Evolutionary conservation across 2,329 filamentous ascomycete genomes (phyloP).

Genomic region (Colletotrichum sp.): DNA sequence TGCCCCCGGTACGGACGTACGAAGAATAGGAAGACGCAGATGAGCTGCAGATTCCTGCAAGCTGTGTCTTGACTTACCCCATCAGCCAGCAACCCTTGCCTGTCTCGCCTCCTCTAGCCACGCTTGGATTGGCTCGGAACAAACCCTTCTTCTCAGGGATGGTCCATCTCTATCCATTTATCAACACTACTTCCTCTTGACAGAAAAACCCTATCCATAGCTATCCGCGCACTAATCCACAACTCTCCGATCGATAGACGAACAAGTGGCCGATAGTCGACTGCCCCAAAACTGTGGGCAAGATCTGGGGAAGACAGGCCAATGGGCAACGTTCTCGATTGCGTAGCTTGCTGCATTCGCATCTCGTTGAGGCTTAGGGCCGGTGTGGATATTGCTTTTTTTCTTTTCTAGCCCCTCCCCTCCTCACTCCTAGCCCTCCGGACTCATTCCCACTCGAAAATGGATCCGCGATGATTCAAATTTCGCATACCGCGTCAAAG

Average conservation of each 20-base stretch:
- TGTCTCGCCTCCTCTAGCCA: neutral
- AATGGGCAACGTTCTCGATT: neutral
- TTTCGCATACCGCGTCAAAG: neutral
- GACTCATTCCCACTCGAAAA: neutral
- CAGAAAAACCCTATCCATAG: neutral
- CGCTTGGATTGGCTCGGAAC: neutral
- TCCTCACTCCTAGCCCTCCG: neutral
- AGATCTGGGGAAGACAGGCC: slow-evolving; percentile 14
- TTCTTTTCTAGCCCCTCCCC: neutral
- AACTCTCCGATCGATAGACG: slow-evolving; percentile 11
- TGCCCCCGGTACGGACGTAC: slow-evolving; percentile 13
- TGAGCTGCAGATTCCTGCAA: slow-evolving; percentile 19
- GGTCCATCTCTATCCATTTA: neutral
- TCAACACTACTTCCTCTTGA: neutral
- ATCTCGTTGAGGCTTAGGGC: slow-evolving; percentile 5
- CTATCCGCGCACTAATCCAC: neutral
- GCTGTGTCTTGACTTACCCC: slow-evolving; percentile 1
- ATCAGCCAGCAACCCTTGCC: neutral
- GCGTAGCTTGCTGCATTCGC: neutral
- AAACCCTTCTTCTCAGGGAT: neutral
- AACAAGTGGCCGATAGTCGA: neutral
- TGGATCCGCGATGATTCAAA: neutral
- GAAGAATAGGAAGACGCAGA: slow-evolving; percentile 8
- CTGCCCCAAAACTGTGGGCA: neutral
- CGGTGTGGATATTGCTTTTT: neutral